Percentiles rank a stretch among this genome's conserved stretches.
phyloP scores from a whole-genome alignment of 345 rosid species.

The Moringa oleifera region DNA sequence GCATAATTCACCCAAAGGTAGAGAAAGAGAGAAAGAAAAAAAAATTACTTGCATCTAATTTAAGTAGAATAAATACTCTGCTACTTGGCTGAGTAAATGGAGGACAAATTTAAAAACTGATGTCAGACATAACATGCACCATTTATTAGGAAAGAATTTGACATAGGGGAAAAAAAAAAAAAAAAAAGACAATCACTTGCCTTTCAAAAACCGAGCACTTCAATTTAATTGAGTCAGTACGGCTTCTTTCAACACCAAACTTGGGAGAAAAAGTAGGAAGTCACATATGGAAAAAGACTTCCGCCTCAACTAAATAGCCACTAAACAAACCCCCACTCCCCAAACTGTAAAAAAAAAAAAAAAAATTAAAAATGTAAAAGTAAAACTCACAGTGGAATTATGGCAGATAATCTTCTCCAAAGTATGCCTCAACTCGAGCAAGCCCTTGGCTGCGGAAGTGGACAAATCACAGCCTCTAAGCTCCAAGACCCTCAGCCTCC shows the following conservation, averaged over 20 bases:
- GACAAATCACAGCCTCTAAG: slow-evolving; percentile 93
- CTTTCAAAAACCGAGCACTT: not conserved
- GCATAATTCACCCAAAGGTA: not conserved
- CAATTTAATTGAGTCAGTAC: not conserved
- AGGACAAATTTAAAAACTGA: too few relatives aligned
- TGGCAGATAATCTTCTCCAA: slow-evolving; percentile 92
- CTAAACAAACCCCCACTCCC: not conserved
- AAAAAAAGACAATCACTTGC: too few relatives aligned
- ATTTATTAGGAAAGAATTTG: not conserved
- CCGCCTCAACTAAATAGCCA: not conserved
- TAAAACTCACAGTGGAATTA: slow-evolving; percentile 91
- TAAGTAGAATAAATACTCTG: not conserved
- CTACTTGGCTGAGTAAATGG: not conserved
- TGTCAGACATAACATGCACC: not conserved
- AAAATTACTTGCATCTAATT: too few relatives aligned
- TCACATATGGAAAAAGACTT: not conserved
- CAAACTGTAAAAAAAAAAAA: not conserved
- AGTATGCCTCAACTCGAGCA: slow-evolving; percentile 81
- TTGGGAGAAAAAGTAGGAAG: too few relatives aligned
- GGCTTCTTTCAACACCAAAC: not conserved
- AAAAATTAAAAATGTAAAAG: not conserved
- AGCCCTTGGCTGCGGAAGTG: slow-evolving; percentile 82
- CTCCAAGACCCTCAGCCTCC: slow-evolving; percentile 69
- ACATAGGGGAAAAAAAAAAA: too few relatives aligned
- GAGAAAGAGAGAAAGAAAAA: not conserved